Base-by-base conservation (phyloP, 331 rosid species). In the Ulmus americana region DNA sequence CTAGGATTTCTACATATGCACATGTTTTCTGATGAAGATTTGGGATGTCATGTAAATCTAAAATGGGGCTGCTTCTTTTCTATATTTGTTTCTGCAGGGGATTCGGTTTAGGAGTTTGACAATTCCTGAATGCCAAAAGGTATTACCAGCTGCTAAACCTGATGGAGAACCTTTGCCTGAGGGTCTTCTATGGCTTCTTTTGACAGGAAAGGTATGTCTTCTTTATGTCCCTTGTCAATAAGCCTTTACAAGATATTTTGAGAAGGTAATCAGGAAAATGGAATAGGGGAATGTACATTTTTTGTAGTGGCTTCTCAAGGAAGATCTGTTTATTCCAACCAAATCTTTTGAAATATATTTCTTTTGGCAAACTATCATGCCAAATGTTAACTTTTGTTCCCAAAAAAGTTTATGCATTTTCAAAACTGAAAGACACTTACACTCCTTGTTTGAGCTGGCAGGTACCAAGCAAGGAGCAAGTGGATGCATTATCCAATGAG, bases 121-220 rank as follows among this genome's bases (percentile, higher is more conserved):
- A 50, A 85, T 94, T 73, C 97, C 95, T 16, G 99, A 94, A 51
- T 90, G 97, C 74, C 99, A 94, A 80, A 84, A 94, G 46, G 43
- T 77, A 56, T 83, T 94, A 62, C 97, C 97, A 14, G 91, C 83
- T 76, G 97, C 90, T 53, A 61, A 70, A 71, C 83, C 97, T 59
- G 95, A 83, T 67, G 99, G 99, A 64, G 97, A 92, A 79, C 99
- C 99, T 47, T 71, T 90, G 81, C 99, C 97, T 8, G 99, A 94
- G 83, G 86, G 90, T 72, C 81, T 90, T 67, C 83, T 90, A 15
- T 94, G 99, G 99, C 91, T 94, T 66, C 91, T 94, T 61, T 70
- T 90, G 68, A 94, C 99, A 1, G 95, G 99, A 82, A 94, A 87
- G 90, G 95, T 90, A 62, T 39, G 71, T 62, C 42, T n/a, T 54